phyloP scores from a whole-genome alignment of 139 green algal species.

The Mesostigma viride region DNA sequence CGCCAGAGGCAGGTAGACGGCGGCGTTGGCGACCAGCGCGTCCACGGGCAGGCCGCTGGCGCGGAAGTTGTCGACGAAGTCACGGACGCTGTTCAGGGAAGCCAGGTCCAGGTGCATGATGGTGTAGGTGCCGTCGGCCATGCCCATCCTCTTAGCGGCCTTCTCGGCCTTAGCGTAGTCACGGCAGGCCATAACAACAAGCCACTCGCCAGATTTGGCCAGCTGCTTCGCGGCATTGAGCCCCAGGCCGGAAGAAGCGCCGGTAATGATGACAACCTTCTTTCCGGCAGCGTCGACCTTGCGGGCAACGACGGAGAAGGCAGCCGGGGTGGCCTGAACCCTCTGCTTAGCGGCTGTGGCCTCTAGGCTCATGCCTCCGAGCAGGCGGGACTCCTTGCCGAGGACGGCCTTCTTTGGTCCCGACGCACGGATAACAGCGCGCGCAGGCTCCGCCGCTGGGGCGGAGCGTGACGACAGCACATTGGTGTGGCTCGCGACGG shows the following conservation, averaged over 20 bases:
- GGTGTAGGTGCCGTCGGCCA: constrained; percentile 55
- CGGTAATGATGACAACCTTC: constrained; percentile 69
- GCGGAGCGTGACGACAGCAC: too few species aligned
- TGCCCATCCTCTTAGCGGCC: constrained; percentile 32
- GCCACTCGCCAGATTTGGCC: constrained; percentile 54
- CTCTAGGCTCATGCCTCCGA: too few species aligned
- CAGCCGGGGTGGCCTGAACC: too few species aligned
- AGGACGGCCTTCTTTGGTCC: too few species aligned
- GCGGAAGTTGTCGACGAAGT: constrained; percentile 67
- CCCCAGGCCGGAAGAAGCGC: constrained; percentile 75
- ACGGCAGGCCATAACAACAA: constrained; percentile 74
- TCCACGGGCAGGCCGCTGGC: constrained; percentile 53
- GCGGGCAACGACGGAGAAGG: too few species aligned
- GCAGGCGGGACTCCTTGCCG: too few species aligned
- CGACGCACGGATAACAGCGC: too few species aligned
- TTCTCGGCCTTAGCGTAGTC: constrained; percentile 57
- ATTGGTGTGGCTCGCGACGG: too few species aligned
- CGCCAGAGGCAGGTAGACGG: constrained; percentile 77
- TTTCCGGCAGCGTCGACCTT: constrained; percentile 9
- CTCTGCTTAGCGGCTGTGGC: too few species aligned
- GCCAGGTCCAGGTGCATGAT: constrained; percentile 75
- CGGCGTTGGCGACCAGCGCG: constrained; percentile 80
- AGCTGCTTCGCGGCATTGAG: constrained; percentile 65
- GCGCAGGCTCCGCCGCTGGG: too few species aligned
- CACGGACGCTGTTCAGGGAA: constrained; percentile 58